phyloP scores from a whole-genome alignment of 1,139 yeast species.

The Candida labiduridarum region DNA sequence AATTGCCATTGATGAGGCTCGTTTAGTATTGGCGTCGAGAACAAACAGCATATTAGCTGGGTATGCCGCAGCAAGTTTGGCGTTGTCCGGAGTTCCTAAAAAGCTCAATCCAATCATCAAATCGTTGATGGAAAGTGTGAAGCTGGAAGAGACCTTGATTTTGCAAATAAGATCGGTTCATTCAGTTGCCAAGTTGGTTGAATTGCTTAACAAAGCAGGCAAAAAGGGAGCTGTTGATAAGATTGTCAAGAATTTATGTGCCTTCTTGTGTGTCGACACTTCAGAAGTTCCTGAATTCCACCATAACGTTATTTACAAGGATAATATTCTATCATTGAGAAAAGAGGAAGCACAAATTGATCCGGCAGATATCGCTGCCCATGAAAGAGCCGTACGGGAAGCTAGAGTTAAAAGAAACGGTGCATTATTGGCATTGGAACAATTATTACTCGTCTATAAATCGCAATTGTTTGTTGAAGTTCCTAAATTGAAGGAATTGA shows the following conservation, averaged over 20 bases:
- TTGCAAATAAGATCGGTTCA: constrained; percentile 74
- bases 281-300: constrained; percentile 93
- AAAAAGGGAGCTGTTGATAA: constrained; percentile 83
- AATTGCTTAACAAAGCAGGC: constrained; percentile 54
- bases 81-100: constrained; percentile 68
- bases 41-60: constrained; percentile 69
- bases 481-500: constrained; percentile 67
- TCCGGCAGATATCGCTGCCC: constrained; percentile 64
- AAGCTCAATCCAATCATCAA: constrained; percentile 89
- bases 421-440: constrained; percentile 71
- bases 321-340: constrained; percentile 69
- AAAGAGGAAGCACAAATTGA: constrained; percentile 79
- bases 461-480: constrained; percentile 57
- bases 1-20: constrained; percentile 72
- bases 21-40: constrained; percentile 54
- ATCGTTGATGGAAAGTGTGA: constrained; percentile 90
- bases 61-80: constrained; percentile 73
- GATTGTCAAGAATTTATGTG: constrained; percentile 86
- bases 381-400: constrained; percentile 65
- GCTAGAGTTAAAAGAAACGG: constrained; percentile 86
- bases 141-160: constrained; percentile 66
- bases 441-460: constrained; percentile 53
- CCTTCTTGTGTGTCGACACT: constrained; percentile 92
- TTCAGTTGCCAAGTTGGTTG: constrained; percentile 67
- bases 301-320: constrained; percentile 60